Percentiles rank a stretch among this genome's conserved stretches.
These are phyloP conservation scores for Penicillium brasilianum DNA, from an alignment of 2,329 filamentous ascomycete species.

Conservation along the genomic window DNA sequence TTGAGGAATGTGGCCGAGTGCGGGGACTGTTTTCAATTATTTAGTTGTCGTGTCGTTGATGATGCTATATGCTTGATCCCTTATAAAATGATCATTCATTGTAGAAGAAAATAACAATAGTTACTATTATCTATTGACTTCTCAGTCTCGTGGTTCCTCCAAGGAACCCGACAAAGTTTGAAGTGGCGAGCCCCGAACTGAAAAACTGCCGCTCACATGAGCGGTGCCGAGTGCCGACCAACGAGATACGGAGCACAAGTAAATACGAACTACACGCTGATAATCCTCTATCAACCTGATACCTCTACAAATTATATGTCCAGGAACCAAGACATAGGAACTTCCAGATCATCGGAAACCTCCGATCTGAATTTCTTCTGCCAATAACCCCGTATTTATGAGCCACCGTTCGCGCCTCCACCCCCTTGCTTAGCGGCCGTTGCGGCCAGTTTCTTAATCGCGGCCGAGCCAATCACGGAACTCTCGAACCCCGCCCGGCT, in stretches of 20 bases:
- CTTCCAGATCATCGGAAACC: background rate
- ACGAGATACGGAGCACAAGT: background rate
- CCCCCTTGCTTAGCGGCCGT: conserved; percentile 17
- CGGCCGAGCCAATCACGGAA: conserved; percentile 19
- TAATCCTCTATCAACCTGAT: background rate
- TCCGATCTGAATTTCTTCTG: background rate
- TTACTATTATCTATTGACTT: background rate
- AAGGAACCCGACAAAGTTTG: background rate
- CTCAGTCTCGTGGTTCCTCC: background rate
- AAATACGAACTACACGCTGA: background rate
- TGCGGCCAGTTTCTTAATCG: conserved; percentile 21
- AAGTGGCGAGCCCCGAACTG: background rate
- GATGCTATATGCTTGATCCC: background rate
- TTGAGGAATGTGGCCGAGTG: conserved; percentile 3
- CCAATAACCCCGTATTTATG: background rate
- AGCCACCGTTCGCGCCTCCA: background rate
- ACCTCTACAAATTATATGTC: background rate
- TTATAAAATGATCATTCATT: no score
- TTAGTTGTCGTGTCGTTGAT: background rate
- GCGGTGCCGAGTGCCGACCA: conserved; percentile 3
- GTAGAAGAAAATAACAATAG: background rate
- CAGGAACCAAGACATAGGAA: background rate
- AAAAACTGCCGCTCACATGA: conserved; percentile 2
- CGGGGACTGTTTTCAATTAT: background rate
- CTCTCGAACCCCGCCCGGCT: background rate